phyloP scores from a whole-genome alignment of 495 filamentous ascomycete species.

The Lophiostoma macrostomum region DNA sequence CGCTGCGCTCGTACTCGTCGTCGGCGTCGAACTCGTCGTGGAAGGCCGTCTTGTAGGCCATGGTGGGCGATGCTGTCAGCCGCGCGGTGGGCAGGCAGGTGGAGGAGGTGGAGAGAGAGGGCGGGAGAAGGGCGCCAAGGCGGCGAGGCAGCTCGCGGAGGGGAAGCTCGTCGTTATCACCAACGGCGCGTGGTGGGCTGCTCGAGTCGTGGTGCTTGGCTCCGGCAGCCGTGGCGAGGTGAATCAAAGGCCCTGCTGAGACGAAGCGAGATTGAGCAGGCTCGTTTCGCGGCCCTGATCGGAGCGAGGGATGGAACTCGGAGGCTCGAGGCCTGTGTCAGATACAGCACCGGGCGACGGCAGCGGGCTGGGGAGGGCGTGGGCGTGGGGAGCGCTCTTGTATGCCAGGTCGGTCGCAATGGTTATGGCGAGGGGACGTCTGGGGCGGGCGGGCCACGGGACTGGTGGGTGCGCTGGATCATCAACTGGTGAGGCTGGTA shows the following conservation, averaged over 20 bases:
- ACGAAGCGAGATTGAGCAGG: conserved; percentile 36
- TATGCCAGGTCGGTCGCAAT: not conserved
- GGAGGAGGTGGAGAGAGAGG: not conserved
- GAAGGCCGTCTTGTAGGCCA: conserved; percentile 55
- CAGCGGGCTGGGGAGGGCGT: not conserved
- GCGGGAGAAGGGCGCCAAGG: conserved; percentile 9
- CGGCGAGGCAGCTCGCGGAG: conserved; percentile 7
- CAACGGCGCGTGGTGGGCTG: not conserved
- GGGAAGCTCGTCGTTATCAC: conserved; percentile 28
- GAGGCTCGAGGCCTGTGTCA: too few relatives aligned
- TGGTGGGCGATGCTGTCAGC: conserved; percentile 20
- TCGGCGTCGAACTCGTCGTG: conserved; percentile 89
- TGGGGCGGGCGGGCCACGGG: not conserved
- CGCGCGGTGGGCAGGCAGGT: not conserved
- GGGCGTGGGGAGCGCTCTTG: not conserved
- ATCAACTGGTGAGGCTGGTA: not conserved
- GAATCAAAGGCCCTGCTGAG: conserved; percentile 26
- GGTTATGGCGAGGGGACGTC: too few relatives aligned
- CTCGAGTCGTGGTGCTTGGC: conserved; percentile 1
- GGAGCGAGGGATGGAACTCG: not conserved
- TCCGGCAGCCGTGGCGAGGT: not conserved
- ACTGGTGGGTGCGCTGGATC: too few relatives aligned
- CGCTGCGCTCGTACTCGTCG: conserved; percentile 86
- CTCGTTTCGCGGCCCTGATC: conserved; percentile 26
- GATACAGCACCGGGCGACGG: conserved; percentile 1